Conservation (phyloP, 305 asterid species). For the Fraxinus latifolia region DNA sequence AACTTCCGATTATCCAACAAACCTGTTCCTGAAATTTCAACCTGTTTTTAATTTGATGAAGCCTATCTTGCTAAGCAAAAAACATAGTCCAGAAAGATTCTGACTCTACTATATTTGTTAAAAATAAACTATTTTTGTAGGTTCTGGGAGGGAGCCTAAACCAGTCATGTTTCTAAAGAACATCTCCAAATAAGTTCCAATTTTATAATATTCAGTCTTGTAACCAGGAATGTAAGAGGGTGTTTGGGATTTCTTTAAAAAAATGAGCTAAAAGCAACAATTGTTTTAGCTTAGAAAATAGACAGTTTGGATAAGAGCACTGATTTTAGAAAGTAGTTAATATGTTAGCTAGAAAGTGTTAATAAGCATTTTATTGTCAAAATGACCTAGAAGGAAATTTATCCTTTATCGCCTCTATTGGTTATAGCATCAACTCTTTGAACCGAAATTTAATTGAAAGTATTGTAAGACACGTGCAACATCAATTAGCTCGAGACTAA, state of each 20-base stretch:
- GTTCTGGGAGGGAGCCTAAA: background rate
- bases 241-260: background rate
- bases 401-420: background rate
- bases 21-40: background rate
- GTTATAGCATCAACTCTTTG: background rate
- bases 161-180: background rate
- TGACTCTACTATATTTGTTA: background rate
- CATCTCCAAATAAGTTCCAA: background rate
- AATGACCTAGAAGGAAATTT: background rate
- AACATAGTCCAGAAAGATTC: background rate
- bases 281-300: background rate
- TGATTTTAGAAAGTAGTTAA: background rate
- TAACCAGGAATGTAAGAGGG: background rate
- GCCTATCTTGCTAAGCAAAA: background rate
- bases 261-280: background rate
- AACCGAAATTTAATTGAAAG: background rate
- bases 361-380: background rate
- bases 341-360: background rate
- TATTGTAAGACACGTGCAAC: background rate
- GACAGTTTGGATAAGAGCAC: background rate
- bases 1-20: background rate
- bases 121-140: background rate
- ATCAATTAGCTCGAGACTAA: background rate
- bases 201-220: background rate
- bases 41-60: background rate